Evolutionary conservation across 305 asterid species (phyloP).

Genomic region (Plantago rigida): DNA sequence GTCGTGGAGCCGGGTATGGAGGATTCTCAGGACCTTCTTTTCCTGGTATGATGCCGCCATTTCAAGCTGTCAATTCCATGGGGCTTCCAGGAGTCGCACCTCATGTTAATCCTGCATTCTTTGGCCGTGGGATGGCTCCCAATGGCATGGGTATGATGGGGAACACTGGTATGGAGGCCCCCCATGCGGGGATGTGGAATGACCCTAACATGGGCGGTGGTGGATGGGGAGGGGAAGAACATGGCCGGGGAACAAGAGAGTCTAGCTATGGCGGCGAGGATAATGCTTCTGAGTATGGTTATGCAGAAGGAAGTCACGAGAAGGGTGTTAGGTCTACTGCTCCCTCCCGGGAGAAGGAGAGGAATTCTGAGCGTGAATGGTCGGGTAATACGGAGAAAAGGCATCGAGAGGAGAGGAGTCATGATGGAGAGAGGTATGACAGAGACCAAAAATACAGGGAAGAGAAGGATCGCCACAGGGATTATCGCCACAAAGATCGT

Average conservation of each 20-base stretch:
- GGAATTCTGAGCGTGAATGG: constrained; percentile 46
- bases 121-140: constrained; percentile 55
- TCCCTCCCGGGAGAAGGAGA: constrained; percentile 26
- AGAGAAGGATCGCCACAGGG: constrained; percentile 6
- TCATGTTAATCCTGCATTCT: constrained; percentile 75
- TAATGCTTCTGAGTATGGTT: constrained; percentile 50
- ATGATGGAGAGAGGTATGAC: constrained; percentile 37
- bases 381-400: constrained; percentile 14
- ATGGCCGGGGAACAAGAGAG: constrained; percentile 48
- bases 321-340: constrained; percentile 34
- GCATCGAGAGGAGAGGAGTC: constrained; percentile 36
- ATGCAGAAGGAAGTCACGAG: constrained; percentile 57
- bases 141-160: constrained; percentile 64
- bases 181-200: constrained; percentile 55
- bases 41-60: constrained; percentile 57
- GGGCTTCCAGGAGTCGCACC: constrained; percentile 75
- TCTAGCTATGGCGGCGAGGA: constrained; percentile 65
- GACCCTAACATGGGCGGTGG: constrained; percentile 43
- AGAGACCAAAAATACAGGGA: constrained; percentile 35
- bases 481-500: constrained; percentile 33
- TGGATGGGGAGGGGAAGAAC: constrained; percentile 69
- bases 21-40: constrained; percentile 55
- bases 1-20: constrained; percentile 57
- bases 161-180: constrained; percentile 49
- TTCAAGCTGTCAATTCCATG: constrained; percentile 42